phyloP scores from a whole-genome alignment of 768 basidiomycete genomes.

The Postia placenta region DNA sequence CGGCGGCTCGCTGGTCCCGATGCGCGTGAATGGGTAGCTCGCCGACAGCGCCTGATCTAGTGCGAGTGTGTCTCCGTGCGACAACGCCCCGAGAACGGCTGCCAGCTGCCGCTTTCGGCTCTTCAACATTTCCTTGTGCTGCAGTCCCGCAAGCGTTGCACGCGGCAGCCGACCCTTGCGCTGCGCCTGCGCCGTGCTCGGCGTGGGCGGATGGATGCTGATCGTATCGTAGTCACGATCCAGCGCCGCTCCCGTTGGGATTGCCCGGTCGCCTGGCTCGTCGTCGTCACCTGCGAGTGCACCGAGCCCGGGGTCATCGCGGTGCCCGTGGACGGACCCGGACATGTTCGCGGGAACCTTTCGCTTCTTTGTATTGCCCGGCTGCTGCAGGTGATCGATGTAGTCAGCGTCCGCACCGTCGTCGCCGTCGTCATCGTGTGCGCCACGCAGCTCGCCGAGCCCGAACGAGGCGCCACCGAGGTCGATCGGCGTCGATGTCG shows the following conservation, averaged over 20 bases:
- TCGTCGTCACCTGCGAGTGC: constrained; percentile 38
- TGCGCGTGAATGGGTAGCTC: constrained; percentile 31
- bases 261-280: constrained; percentile 28
- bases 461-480: constrained; percentile 16
- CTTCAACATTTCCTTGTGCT: constrained; percentile 71
- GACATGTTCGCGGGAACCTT: constrained; percentile 70
- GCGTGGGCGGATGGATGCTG: background rate
- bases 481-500: constrained; percentile 17
- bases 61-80: constrained; percentile 68
- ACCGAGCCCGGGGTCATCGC: constrained; percentile 34
- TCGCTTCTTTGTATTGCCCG: constrained; percentile 82
- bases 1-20: constrained; percentile 21
- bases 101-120: constrained; percentile 65
- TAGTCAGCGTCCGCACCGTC: constrained; percentile 57
- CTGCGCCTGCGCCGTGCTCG: constrained; percentile 2
- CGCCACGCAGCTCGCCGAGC: constrained; percentile 12
- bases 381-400: constrained; percentile 65
- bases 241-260: constrained; percentile 21
- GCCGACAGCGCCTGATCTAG: constrained; percentile 73
- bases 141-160: constrained; percentile 62
- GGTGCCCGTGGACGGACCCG: constrained; percentile 34
- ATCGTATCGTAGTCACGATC: constrained; percentile 19
- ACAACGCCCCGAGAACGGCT: constrained; percentile 60
- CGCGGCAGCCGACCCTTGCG: constrained; percentile 45
- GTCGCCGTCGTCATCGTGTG: constrained; percentile 35